Evolutionary conservation across 108 stramenopile genomes (phyloP), one percentile per base, ranked within the genome.

Genomic region (Bacterosira constricta): DNA sequence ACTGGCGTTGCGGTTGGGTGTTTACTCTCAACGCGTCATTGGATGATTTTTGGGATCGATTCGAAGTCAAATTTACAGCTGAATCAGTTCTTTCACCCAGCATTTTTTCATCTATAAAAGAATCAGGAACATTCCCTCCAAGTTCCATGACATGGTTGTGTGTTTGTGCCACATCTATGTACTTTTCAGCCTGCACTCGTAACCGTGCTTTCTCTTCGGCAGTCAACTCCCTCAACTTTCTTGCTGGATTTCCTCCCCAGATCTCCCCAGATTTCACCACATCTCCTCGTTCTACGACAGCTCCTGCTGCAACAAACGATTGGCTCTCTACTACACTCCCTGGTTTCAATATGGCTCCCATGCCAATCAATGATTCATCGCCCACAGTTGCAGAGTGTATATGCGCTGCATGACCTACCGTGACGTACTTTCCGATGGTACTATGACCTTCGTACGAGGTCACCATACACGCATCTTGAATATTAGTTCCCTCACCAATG

Each of bases 211-310:
- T 87, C 65, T 96, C 89, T 52, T 81, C 73, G 2, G 80, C 35
- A 38, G 88, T 82, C 73, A 96, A 75, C 41, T 96, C 90, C 56
- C 92, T 71, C 27, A 93, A 29, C 58, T 96, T 96, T 26, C 83
- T 72, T 36, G 92, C 94, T 25, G 94, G 94, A 57, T 83, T 86
- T 1, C 95, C 95, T 12, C 83, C 89, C 95, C 95, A 96, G 30
- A 93, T 59, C 69, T 96, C 92, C 9, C 95, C 95, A 20, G 69
- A 35, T 39, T 75, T 85, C 35, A 93, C 86, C 10, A 81, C 71
- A 25, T 73, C 66, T 9, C 80, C 77, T 36, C 66, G 56, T 50
- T 85, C 62, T 12, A 96, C 51, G 4, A 91, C 90, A 8, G 92
- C 86, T 9, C 95, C 95, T 27, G 92, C 95, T 41, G 89, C 95